Evolutionary conservation across 345 rosid species (phyloP).

Genomic region (Eucalyptus virginea): DNA sequence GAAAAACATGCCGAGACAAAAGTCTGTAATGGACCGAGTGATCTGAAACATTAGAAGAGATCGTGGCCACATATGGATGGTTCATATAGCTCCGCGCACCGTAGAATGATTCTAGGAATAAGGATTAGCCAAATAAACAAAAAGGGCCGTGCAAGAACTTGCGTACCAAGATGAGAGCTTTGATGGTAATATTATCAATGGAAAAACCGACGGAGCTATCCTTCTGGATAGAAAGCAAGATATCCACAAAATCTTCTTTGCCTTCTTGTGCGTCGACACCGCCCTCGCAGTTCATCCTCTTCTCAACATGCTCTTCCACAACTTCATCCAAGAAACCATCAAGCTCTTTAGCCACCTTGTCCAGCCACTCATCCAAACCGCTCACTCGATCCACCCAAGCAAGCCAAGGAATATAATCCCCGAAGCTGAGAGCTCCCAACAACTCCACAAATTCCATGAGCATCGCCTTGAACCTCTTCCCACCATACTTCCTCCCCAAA

Average conservation of each 20-base stretch:
- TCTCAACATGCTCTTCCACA: background rate
- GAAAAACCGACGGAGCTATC: background rate
- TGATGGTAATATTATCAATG: background rate
- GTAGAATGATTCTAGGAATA: background rate
- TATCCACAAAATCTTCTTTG: conserved; percentile 12
- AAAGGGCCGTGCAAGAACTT: background rate
- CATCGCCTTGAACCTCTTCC: conserved; percentile 10
- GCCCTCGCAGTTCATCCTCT: background rate
- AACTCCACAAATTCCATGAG: conserved; percentile 6
- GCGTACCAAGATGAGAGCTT: conserved; percentile 21
- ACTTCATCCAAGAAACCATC: conserved; percentile 12
- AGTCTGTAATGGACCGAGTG: background rate
- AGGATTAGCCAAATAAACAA: background rate
- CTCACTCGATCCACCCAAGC: conserved; percentile 23
- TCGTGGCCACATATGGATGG: background rate
- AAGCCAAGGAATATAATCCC: conserved; percentile 48
- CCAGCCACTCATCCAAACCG: conserved; percentile 3
- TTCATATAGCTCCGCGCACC: background rate
- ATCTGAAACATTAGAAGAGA: background rate
- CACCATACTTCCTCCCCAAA: conserved; percentile 36
- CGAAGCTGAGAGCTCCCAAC: conserved; percentile 18
- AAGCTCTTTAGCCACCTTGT: conserved; percentile 1
- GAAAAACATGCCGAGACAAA: background rate
- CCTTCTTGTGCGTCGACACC: background rate
- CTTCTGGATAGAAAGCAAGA: conserved; percentile 5